phyloP scores from a whole-genome alignment of 768 basidiomycete species.

The Serendipita sp. region DNA sequence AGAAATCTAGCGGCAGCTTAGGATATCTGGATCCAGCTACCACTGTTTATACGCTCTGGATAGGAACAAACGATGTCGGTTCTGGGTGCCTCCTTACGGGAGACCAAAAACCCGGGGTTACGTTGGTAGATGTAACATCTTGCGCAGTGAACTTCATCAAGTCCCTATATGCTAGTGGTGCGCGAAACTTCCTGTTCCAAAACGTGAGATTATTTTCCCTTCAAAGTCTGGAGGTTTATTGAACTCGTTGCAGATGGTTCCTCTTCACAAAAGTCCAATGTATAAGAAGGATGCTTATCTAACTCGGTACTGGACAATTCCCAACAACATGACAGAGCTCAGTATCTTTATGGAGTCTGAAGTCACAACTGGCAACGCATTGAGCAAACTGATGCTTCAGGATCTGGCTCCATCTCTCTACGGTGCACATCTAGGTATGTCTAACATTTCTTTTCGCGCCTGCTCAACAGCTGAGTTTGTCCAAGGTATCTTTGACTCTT shows the following conservation, averaged over 20 bases:
- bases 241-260: slow-evolving; percentile 32
- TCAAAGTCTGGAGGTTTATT: slow-evolving; percentile 5
- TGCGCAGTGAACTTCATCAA: slow-evolving; percentile 48
- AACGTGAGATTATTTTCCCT: slow-evolving; percentile 19
- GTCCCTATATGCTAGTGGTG: slow-evolving; percentile 37
- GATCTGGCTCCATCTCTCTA: slow-evolving; percentile 30
- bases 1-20: slow-evolving; percentile 4
- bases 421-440: slow-evolving; percentile 39
- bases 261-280: slow-evolving; percentile 31
- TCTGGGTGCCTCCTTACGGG: slow-evolving; percentile 35
- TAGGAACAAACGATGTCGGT: slow-evolving; percentile 44
- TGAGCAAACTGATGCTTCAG: slow-evolving; percentile 35
- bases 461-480: not conserved
- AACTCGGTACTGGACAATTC: slow-evolving; percentile 32
- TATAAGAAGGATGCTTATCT: slow-evolving; percentile 31
- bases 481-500: slow-evolving; percentile 36
- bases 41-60: slow-evolving; percentile 51
- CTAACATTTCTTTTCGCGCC: not conserved
- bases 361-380: slow-evolving; percentile 32
- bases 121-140: slow-evolving; percentile 37
- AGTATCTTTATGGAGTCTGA: slow-evolving; percentile 38
- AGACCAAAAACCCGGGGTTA: slow-evolving; percentile 27
- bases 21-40: slow-evolving; percentile 25
- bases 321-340: slow-evolving; percentile 42
- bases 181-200: slow-evolving; percentile 51